phyloP scores from a whole-genome alignment of 225 moss, liverwort and hornwort genomes.

The Physcomitrellopsis africana region DNA sequence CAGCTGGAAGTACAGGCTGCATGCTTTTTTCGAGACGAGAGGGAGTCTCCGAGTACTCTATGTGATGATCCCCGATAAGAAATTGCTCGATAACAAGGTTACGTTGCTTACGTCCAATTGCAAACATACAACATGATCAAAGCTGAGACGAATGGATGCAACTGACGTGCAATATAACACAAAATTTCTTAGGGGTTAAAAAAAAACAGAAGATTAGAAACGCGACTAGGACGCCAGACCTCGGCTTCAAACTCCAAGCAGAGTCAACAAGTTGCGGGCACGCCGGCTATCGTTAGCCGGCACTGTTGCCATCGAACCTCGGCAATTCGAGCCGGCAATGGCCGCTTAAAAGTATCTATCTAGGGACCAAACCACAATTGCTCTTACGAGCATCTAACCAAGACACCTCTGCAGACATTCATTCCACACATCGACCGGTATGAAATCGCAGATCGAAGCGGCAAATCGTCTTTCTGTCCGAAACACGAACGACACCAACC shows the following conservation, averaged over 20 bases:
- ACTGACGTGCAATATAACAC: neutral
- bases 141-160: neutral
- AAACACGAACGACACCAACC: too few relatives aligned
- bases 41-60: neutral
- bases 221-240: neutral
- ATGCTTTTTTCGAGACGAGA: neutral
- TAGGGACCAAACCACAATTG: neutral
- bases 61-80: neutral
- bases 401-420: too few relatives aligned
- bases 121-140: neutral
- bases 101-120: neutral
- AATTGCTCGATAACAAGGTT: neutral
- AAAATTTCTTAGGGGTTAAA: too few relatives aligned
- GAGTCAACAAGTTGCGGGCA: too few relatives aligned
- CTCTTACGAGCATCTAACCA: too few relatives aligned
- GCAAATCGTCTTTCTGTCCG: too few relatives aligned
- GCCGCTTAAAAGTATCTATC: neutral
- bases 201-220: too few relatives aligned
- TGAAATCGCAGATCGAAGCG: too few relatives aligned
- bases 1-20: neutral
- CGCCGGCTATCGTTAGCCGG: neutral
- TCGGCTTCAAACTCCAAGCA: neutral
- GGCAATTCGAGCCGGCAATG: neutral
- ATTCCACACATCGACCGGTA: too few relatives aligned
- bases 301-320: neutral